These are phyloP conservation scores for Exophiala calicioides DNA, from an alignment of 2,329 filamentous ascomycete species.

Conservation along the genomic window DNA sequence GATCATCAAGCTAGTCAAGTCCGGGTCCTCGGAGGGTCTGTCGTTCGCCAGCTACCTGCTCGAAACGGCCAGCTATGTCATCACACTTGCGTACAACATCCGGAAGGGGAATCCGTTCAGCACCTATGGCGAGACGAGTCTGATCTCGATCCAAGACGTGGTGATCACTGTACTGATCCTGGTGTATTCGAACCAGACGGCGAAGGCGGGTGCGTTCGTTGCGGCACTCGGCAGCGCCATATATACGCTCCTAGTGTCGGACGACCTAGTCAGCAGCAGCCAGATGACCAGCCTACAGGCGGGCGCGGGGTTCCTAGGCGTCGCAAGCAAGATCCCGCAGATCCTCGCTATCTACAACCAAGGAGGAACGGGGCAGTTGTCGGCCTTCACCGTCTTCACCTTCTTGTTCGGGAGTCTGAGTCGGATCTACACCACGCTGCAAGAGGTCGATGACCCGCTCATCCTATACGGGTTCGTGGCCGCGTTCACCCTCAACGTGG, in stretches of 20 bases:
- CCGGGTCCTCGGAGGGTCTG: constrained; percentile 78
- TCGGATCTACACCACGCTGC: constrained; percentile 94
- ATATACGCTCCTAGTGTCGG: constrained; percentile 68
- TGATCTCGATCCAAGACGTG: constrained; percentile 91
- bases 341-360: constrained; percentile 82
- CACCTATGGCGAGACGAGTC: constrained; percentile 91
- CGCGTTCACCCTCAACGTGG: constrained; percentile 83
- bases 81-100: constrained; percentile 87
- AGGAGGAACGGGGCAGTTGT: constrained; percentile 91
- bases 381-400: constrained; percentile 97
- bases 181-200: constrained; percentile 71
- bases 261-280: constrained; percentile 64
- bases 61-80: constrained; percentile 84
- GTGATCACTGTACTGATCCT: constrained; percentile 84
- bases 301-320: constrained; percentile 76
- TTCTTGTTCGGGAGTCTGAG: constrained; percentile 90
- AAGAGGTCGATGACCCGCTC: constrained; percentile 94
- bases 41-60: constrained; percentile 90
- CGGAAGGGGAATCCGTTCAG: constrained; percentile 92
- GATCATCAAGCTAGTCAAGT: constrained; percentile 85
- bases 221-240: constrained; percentile 70
- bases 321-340: constrained; percentile 92
- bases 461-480: constrained; percentile 94
- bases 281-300: constrained; percentile 76
- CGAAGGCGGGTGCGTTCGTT: constrained; percentile 73